phyloP scores from a whole-genome alignment of 2,329 filamentous ascomycete species.

The Helicocarpus griseus region DNA sequence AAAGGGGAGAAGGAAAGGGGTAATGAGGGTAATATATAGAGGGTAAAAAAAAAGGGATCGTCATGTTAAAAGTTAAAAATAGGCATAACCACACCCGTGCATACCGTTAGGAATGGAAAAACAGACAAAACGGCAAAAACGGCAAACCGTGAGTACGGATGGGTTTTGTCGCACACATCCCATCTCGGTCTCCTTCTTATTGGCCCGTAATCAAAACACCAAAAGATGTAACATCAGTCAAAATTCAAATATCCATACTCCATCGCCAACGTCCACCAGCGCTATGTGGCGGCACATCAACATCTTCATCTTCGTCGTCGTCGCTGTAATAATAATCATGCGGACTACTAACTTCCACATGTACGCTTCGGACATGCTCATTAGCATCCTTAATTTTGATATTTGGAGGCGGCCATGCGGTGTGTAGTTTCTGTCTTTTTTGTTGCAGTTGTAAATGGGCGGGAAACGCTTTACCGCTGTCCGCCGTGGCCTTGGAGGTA shows the following conservation, averaged over 20 bases:
- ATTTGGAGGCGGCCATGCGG: constrained; percentile 13
- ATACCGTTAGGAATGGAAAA: no score
- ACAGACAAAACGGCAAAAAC: no score
- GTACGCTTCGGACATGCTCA: constrained; percentile 25
- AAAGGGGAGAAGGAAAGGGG: no score
- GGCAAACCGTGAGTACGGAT: no score
- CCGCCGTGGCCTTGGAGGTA: constrained; percentile 26
- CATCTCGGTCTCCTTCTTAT: no score
- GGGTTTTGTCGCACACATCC: no score
- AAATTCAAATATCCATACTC: constrained; percentile 35
- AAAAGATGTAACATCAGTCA: constrained; percentile 12
- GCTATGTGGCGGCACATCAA: constrained; percentile 24
- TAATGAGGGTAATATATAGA: no score
- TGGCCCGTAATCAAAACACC: no score
- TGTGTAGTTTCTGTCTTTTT: neutral
- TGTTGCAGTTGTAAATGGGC: constrained; percentile 4
- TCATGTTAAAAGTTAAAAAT: no score
- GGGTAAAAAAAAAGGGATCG: no score
- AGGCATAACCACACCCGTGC: no score
- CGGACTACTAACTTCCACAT: constrained; percentile 24
- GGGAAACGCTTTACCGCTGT: constrained; percentile 19
- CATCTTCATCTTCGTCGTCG: constrained; percentile 20
- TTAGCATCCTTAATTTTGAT: constrained; percentile 12
- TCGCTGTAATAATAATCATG: neutral
- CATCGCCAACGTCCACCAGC: constrained; percentile 31